Percentiles rank a stretch among this genome's conserved stretches.
Conservation (phyloP, 176 grass and related monocot genomes). For the Carex kokanica region DNA sequence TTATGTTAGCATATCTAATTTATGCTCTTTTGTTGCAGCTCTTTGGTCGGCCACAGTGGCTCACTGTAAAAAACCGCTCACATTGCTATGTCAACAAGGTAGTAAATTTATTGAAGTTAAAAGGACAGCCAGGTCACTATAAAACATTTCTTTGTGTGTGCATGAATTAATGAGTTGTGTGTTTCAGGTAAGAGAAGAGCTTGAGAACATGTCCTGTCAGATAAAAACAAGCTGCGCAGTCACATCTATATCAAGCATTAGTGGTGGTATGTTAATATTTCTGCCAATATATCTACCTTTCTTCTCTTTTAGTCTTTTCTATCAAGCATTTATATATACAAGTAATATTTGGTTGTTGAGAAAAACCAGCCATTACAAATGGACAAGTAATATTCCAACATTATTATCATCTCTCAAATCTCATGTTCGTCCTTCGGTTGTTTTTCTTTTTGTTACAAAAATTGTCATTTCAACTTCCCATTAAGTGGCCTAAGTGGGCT, state of each 20-base stretch:
- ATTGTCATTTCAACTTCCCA: background rate
- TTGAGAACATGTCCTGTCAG: slow-evolving; percentile 60
- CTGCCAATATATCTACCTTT: background rate
- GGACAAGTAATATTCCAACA: background rate
- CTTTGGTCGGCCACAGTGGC: slow-evolving; percentile 83
- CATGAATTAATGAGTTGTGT: background rate
- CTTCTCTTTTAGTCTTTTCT: background rate
- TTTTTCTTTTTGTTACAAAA: background rate
- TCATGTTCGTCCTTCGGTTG: background rate
- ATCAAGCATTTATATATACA: background rate
- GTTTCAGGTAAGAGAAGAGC: slow-evolving; percentile 55
- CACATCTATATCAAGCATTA: slow-evolving; percentile 41
- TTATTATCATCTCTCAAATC: background rate
- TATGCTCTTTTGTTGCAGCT: slow-evolving; percentile 43
- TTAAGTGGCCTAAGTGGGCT: too few species aligned
- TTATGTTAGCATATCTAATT: slow-evolving; percentile 7
- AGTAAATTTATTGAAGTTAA: background rate
- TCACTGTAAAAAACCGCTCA: slow-evolving; percentile 74
- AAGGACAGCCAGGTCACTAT: background rate
- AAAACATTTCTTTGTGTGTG: background rate
- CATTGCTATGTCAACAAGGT: slow-evolving; percentile 78
- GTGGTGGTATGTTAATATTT: slow-evolving; percentile 41
- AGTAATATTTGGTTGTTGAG: background rate
- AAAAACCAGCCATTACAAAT: background rate
- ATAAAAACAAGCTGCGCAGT: slow-evolving; percentile 67